Conservation (phyloP, 23 red algal species). For the Gracilaria domingensis region DNA sequence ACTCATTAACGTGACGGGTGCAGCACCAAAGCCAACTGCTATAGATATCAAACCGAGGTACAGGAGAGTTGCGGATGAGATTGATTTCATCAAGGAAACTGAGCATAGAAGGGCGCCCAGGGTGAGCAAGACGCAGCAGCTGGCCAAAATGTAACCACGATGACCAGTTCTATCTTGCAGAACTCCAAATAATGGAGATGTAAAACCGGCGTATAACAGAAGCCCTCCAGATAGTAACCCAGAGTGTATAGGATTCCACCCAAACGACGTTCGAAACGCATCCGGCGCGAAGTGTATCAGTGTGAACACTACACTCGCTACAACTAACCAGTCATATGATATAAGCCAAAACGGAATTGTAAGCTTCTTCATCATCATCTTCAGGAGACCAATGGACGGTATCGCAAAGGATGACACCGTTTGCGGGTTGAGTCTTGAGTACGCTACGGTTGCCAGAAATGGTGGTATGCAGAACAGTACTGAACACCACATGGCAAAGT, state of each 20-base stretch:
- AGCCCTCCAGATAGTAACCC: conserved; percentile 35
- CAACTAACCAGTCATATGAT: conserved; percentile 43
- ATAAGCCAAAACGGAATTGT: conserved; percentile 64
- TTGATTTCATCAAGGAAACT: not conserved
- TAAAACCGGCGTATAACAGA: conserved; percentile 36
- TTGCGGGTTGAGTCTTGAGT: conserved; percentile 3
- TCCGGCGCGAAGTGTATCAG: conserved; percentile 56
- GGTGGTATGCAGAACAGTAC: conserved; percentile 36
- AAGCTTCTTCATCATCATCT: conserved; percentile 15
- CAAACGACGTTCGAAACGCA: conserved; percentile 57
- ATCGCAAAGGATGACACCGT: not conserved
- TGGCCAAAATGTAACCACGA: conserved; percentile 43
- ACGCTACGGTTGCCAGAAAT: conserved; percentile 42
- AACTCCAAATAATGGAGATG: conserved; percentile 58
- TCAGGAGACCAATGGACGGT: not conserved
- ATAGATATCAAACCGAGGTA: conserved; percentile 1
- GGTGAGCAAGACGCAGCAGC: not conserved
- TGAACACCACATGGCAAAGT: conserved; percentile 59
- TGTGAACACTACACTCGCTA: conserved; percentile 58
- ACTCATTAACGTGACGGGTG: conserved; percentile 67
- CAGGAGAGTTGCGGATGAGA: not conserved
- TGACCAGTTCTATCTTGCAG: conserved; percentile 36
- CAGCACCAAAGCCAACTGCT: conserved; percentile 45
- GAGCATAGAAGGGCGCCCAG: conserved; percentile 41
- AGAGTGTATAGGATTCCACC: conserved; percentile 27